Evolutionary conservation across 1,284 basidiomycete genomes (phyloP).

Genomic region (Pyrrhoderma lamaoense): DNA sequence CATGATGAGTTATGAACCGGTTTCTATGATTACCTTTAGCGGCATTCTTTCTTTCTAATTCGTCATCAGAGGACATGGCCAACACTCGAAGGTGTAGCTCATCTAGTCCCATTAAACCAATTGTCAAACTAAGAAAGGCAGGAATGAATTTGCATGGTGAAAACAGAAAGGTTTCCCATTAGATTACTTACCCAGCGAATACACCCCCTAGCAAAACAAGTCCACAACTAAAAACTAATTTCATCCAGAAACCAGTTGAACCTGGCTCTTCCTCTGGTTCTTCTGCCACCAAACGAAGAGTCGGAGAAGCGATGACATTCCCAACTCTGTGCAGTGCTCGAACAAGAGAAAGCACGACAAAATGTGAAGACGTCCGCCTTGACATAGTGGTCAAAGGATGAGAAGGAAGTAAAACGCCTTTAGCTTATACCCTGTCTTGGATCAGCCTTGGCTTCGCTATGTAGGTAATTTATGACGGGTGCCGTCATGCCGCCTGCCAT

Average conservation of each 20-base stretch:
- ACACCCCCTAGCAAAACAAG: constrained; percentile 78
- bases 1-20: background rate
- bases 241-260: constrained; percentile 57
- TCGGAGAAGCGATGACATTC: constrained; percentile 11
- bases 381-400: constrained; percentile 1
- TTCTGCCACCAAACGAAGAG: background rate
- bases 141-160: background rate
- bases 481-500: too few species aligned
- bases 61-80: constrained; percentile 70
- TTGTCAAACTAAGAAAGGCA: constrained; percentile 51
- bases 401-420: background rate
- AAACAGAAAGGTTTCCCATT: background rate
- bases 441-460: too few species aligned
- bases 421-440: too few species aligned
- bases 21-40: constrained; percentile 55
- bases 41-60: constrained; percentile 60
- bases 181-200: constrained; percentile 70
- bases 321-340: constrained; percentile 7
- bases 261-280: constrained; percentile 28
- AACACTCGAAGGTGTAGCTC: constrained; percentile 88
- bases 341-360: background rate
- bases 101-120: constrained; percentile 93
- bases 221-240: constrained; percentile 54
- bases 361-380: constrained; percentile 7
- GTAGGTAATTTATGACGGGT: too few species aligned